Percentiles rank a stretch among this genome's conserved stretches.
Evolutionary conservation across 1,284 basidiomycete species (phyloP).

Genomic region (Irpex lacteus): DNA sequence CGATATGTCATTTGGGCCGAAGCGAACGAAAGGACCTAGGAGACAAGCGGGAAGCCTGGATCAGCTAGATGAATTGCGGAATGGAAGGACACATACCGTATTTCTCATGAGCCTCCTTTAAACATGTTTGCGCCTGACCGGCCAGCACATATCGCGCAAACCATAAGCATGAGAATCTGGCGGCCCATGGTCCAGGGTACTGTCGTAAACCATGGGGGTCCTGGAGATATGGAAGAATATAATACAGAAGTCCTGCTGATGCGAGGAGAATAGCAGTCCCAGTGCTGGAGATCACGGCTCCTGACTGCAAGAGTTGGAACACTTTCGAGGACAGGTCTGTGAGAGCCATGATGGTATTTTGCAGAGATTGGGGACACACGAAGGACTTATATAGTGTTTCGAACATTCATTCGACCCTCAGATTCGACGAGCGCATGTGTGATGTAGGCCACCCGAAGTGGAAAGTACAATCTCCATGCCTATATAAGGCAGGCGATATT

Average conservation of each 20-base stretch:
- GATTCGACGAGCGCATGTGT: too few species aligned
- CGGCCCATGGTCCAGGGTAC: constrained; percentile 71
- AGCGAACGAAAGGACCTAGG: constrained; percentile 65
- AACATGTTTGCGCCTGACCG: constrained; percentile 51
- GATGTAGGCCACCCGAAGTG: too few species aligned
- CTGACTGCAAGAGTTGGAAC: neutral
- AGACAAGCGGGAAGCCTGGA: neutral
- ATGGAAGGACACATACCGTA: constrained; percentile 46
- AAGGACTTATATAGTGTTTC: neutral
- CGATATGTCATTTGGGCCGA: constrained; percentile 76
- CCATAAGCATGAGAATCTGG: constrained; percentile 76
- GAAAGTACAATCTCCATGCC: too few species aligned
- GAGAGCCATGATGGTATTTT: neutral
- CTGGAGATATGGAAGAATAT: constrained; percentile 51
- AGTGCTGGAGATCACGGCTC: neutral
- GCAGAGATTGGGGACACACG: neutral
- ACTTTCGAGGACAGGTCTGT: neutral
- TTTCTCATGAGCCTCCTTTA: constrained; percentile 71
- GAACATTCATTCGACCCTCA: too few species aligned
- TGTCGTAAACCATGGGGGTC: constrained; percentile 54
- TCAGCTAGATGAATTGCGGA: neutral
- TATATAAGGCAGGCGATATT: too few species aligned
- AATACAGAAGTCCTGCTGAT: neutral
- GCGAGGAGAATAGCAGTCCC: neutral
- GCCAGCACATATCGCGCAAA: constrained; percentile 29